Conservation (phyloP, 257 asterid species). For the Euphrasia confusa region DNA sequence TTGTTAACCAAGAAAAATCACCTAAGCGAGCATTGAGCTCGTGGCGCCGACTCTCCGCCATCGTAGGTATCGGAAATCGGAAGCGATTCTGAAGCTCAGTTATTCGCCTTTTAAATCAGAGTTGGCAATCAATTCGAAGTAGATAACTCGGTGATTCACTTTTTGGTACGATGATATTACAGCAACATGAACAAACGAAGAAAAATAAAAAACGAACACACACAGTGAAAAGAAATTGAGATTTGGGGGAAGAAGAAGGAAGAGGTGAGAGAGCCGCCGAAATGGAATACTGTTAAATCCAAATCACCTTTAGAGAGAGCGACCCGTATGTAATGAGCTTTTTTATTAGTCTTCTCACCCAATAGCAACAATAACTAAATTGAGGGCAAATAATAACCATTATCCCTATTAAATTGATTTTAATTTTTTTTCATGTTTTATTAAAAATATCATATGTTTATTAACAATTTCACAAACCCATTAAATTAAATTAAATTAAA, state of each 20-base stretch:
- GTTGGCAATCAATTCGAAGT: no score
- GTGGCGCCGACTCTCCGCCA: conserved; percentile 47
- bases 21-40: conserved; percentile 60
- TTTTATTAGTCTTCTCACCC: no score
- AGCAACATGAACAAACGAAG: no score
- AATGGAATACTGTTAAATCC: conserved; percentile 49
- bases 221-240: conserved; percentile 1
- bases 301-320: conserved; percentile 31
- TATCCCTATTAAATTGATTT: no score
- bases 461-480: no score
- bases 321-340: conserved; percentile 17
- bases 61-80: conserved; percentile 1
- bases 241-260: conserved; percentile 30
- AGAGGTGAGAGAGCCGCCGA: conserved; percentile 50
- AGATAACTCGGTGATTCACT: no score
- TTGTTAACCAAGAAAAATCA: conserved; percentile 12
- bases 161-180: no score
- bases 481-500: no score
- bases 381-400: no score
- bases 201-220: conserved; percentile 1
- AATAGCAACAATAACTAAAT: no score
- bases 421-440: no score
- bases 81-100: not conserved
- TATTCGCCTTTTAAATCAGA: not conserved
- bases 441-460: no score